phyloP scores from a whole-genome alignment of 2,329 filamentous ascomycete genomes.

The Fusarium foetens region DNA sequence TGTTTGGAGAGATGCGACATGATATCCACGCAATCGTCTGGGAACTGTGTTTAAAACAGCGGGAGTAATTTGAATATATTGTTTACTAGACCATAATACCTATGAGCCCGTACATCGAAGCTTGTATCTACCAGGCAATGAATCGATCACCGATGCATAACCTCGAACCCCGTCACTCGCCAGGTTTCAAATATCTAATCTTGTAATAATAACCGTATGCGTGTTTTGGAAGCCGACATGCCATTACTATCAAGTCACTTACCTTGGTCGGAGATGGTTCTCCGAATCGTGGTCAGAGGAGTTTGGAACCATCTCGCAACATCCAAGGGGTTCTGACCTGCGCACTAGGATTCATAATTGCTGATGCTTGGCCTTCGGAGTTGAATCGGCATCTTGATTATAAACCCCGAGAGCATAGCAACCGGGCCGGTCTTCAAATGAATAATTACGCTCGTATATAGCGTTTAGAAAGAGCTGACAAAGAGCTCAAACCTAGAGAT shows the following conservation, averaged over 20 bases:
- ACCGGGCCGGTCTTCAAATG: neutral
- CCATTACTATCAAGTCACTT: neutral
- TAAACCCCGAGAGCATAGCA: neutral
- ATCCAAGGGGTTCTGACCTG: neutral
- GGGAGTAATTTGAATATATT: constrained; percentile 8
- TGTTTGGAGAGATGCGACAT: constrained; percentile 17
- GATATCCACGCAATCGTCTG: constrained; percentile 24
- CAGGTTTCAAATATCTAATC: neutral
- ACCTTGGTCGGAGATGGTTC: neutral
- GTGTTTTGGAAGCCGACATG: neutral
- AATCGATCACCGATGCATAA: neutral
- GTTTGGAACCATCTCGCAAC: neutral
- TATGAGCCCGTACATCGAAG: constrained; percentile 2
- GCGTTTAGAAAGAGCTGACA: neutral
- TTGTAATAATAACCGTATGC: neutral
- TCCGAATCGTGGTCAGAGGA: too few relatives aligned
- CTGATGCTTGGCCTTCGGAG: neutral
- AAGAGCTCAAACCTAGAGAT: neutral
- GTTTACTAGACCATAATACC: constrained; percentile 4
- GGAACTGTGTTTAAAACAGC: neutral
- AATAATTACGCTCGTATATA: too few relatives aligned
- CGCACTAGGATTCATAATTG: neutral
- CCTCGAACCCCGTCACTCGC: neutral
- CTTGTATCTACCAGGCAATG: neutral
- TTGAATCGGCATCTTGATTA: neutral